Conservation (phyloP, 768 basidiomycete species). For the Suillus americanus region DNA sequence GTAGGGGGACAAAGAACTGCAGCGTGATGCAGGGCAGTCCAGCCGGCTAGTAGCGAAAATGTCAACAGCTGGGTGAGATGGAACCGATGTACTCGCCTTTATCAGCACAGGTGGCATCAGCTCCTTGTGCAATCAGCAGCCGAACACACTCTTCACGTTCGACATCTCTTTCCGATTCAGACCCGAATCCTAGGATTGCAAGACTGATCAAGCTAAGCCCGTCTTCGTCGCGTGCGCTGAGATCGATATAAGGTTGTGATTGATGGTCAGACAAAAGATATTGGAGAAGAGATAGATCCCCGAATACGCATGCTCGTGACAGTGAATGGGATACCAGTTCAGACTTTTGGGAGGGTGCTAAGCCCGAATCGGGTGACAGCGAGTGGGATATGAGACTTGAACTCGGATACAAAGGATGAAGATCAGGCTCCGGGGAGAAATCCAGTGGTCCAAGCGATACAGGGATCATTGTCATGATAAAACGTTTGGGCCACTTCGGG, state of each 20-base stretch:
- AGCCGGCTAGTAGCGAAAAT: conserved; percentile 61
- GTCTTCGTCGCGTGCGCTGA: conserved; percentile 78
- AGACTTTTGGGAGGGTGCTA: conserved; percentile 64
- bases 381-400: conserved; percentile 59
- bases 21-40: conserved; percentile 94
- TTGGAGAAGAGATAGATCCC: conserved; percentile 69
- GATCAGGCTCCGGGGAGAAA: conserved; percentile 73
- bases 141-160: conserved; percentile 91
- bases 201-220: conserved; percentile 78
- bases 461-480: conserved; percentile 28
- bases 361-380: conserved; percentile 65
- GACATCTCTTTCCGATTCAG: conserved; percentile 78
- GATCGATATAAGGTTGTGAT: conserved; percentile 65
- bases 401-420: conserved; percentile 77
- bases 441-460: conserved; percentile 42
- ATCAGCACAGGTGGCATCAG: conserved; percentile 60
- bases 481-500: background rate
- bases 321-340: conserved; percentile 75
- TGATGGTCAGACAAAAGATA: conserved; percentile 69
- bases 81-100: conserved; percentile 46
- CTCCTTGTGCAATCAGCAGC: conserved; percentile 75
- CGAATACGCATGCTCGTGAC: conserved; percentile 75
- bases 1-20: conserved; percentile 87
- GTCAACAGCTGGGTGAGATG: conserved; percentile 7
- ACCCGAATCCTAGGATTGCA: conserved; percentile 79